Conservation (phyloP, 257 asterid genomes). For the Primulina tabacum region DNA sequence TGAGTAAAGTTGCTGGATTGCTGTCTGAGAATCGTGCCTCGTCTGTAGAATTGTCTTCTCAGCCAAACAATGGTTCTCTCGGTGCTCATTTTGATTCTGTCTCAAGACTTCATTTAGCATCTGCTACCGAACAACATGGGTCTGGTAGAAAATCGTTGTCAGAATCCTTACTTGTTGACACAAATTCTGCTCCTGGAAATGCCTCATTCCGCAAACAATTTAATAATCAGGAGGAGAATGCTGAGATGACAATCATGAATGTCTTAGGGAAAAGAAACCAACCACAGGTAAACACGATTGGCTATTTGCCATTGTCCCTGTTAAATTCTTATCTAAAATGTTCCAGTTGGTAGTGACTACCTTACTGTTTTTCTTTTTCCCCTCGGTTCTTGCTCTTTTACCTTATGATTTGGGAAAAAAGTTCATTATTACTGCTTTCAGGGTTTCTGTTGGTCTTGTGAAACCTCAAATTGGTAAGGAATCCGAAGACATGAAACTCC, state of each 20-base stretch:
- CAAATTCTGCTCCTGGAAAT: conserved; percentile 62
- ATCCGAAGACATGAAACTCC: conserved; percentile 5
- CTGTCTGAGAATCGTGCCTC: conserved; percentile 51
- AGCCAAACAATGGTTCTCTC: conserved; percentile 47
- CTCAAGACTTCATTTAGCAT: conserved; percentile 65
- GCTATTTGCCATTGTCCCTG: conserved; percentile 12
- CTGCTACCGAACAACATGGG: conserved; percentile 79
- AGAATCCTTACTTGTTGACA: conserved; percentile 70
- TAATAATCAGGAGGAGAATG: conserved; percentile 61
- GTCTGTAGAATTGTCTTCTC: conserved; percentile 41
- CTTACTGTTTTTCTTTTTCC: conserved; percentile 3
- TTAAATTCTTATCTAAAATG: conserved; percentile 13
- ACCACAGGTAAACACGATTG: conserved; percentile 41
- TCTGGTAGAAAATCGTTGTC: conserved; percentile 95
- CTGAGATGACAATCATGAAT: conserved; percentile 37
- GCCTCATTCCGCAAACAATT: conserved; percentile 86
- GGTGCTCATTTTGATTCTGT: conserved; percentile 52
- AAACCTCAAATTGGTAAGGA: conserved; percentile 11
- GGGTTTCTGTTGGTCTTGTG: conserved; percentile 1
- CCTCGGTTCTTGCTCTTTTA: not conserved
- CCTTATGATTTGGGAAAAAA: too few relatives aligned
- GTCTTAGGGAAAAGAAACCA: conserved; percentile 51
- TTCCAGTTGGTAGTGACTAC: conserved; percentile 1
- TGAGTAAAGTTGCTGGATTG: conserved; percentile 80
- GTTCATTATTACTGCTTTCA: conserved; percentile 6